These are phyloP conservation scores for Juncus effusus DNA, from an alignment of 176 grass and related monocot genomes.

Conservation along the genomic window DNA sequence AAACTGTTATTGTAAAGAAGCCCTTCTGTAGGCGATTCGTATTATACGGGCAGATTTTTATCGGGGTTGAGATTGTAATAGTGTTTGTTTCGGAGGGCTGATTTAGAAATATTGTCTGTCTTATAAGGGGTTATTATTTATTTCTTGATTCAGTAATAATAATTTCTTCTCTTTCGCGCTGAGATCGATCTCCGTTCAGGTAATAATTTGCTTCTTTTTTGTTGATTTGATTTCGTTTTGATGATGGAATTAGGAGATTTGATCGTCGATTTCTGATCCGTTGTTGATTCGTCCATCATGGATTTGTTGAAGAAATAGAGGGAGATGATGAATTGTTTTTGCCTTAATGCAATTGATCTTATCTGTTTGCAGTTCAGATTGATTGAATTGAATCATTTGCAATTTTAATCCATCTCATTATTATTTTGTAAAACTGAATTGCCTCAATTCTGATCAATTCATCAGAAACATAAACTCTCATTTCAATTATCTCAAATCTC, in stretches of 20 bases:
- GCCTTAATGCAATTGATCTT: background rate
- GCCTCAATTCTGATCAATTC: too few species aligned
- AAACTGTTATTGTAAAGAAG: background rate
- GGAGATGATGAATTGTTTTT: too few species aligned
- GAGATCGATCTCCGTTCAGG: constrained; percentile 4
- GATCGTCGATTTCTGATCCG: constrained; percentile 1
- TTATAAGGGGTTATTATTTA: constrained; percentile 2
- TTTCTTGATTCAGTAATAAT: background rate
- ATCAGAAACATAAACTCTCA: background rate
- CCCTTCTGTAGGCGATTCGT: too few species aligned
- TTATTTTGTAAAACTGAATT: background rate
- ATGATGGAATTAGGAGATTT: constrained; percentile 7
- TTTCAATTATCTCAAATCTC: background rate
- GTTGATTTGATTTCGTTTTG: constrained; percentile 10
- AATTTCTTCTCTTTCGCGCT: constrained; percentile 11
- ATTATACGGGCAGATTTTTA: constrained; percentile 5
- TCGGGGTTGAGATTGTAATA: background rate
- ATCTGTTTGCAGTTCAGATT: background rate
- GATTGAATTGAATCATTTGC: constrained; percentile 12
- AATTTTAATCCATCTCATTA: background rate
- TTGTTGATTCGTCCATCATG: background rate
- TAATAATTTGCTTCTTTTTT: constrained; percentile 15
- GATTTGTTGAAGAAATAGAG: too few species aligned
- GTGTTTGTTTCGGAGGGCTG: background rate
- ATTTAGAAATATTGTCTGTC: background rate